phyloP scores from a whole-genome alignment of 805 yeast genomes.

The Lipomyces japonicus region DNA sequence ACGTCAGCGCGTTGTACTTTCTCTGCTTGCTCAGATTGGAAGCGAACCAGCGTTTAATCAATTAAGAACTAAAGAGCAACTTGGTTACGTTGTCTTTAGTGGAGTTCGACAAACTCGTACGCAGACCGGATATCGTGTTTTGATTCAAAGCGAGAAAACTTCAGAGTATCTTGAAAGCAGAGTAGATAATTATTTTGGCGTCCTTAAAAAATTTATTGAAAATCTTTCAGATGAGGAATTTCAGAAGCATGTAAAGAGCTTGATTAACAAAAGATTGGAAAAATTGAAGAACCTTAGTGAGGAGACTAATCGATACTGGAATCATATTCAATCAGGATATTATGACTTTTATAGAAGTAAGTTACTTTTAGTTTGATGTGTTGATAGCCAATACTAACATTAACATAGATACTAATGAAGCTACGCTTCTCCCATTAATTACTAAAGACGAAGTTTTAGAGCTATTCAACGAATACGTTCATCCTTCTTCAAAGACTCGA shows the following conservation, averaged over 20 bases:
- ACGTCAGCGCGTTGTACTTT: slow-evolving; percentile 50
- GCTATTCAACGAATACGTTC: slow-evolving; percentile 50
- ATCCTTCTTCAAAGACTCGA: slow-evolving; percentile 38
- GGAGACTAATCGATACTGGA: slow-evolving; percentile 65
- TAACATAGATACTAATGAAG: slow-evolving; percentile 48
- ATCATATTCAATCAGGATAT: slow-evolving; percentile 66
- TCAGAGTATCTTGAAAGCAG: slow-evolving; percentile 71
- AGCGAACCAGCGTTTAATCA: slow-evolving; percentile 88
- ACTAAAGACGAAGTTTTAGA: slow-evolving; percentile 55
- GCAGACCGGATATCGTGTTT: slow-evolving; percentile 64
- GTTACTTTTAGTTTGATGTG: not conserved
- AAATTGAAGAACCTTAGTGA: slow-evolving; percentile 75
- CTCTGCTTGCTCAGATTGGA: slow-evolving; percentile 65
- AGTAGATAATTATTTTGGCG: slow-evolving; percentile 60
- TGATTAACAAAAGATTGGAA: slow-evolving; percentile 61
- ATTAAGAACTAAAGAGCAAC: slow-evolving; percentile 87
- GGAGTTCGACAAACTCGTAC: slow-evolving; percentile 67
- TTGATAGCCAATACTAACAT: not conserved
- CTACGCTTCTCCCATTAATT: slow-evolving; percentile 51
- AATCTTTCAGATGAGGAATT: slow-evolving; percentile 62
- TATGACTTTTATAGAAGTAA: slow-evolving; percentile 57
- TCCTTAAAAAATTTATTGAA: slow-evolving; percentile 46
- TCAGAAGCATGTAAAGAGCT: slow-evolving; percentile 62
- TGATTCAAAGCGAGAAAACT: slow-evolving; percentile 80
- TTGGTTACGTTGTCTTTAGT: slow-evolving; percentile 90